Evolutionary conservation across 2,329 filamentous ascomycete genomes (phyloP).

Genomic region (Phialophora expanda): DNA sequence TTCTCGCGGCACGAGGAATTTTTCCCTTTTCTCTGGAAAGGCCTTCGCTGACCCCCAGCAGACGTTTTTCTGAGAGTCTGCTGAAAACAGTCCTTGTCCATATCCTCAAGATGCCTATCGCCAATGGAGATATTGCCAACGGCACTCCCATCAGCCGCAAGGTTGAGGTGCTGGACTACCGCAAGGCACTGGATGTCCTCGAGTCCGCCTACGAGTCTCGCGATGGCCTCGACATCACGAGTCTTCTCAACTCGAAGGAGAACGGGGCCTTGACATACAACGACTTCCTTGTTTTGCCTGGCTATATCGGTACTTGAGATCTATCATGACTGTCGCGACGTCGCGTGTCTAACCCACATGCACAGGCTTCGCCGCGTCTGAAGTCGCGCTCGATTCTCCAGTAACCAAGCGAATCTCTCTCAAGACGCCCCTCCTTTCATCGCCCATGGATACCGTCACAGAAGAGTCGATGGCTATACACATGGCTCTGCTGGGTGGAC

Average conservation of each 20-base stretch:
- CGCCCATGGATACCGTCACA: constrained; percentile 99
- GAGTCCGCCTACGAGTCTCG: constrained; percentile 69
- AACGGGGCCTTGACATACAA: constrained; percentile 97
- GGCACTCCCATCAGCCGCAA: constrained; percentile 53
- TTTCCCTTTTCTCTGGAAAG: constrained; percentile 37
- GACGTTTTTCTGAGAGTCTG: constrained; percentile 31
- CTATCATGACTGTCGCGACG: constrained; percentile 9
- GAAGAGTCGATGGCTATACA: constrained; percentile 99
- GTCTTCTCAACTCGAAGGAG: constrained; percentile 87
- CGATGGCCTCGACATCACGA: constrained; percentile 86
- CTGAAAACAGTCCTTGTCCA: constrained; percentile 39
- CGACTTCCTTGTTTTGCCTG: constrained; percentile 94
- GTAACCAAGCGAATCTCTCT: constrained; percentile 94
- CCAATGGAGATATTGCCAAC: constrained; percentile 67
- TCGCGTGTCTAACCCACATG: constrained; percentile 33
- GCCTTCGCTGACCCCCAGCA: constrained; percentile 34
- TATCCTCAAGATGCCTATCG: constrained; percentile 68
- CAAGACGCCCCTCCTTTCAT: constrained; percentile 96
- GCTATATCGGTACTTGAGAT: constrained; percentile 76
- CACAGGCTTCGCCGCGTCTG: constrained; percentile 83
- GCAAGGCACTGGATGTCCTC: constrained; percentile 78
- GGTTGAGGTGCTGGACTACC: constrained; percentile 71
- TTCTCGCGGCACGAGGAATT: constrained; percentile 24
- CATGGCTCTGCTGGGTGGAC: constrained; percentile 64
- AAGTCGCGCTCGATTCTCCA: constrained; percentile 84